These are phyloP conservation scores for Punica granatum DNA, from an alignment of 345 rosid species.

Conservation along the genomic window DNA sequence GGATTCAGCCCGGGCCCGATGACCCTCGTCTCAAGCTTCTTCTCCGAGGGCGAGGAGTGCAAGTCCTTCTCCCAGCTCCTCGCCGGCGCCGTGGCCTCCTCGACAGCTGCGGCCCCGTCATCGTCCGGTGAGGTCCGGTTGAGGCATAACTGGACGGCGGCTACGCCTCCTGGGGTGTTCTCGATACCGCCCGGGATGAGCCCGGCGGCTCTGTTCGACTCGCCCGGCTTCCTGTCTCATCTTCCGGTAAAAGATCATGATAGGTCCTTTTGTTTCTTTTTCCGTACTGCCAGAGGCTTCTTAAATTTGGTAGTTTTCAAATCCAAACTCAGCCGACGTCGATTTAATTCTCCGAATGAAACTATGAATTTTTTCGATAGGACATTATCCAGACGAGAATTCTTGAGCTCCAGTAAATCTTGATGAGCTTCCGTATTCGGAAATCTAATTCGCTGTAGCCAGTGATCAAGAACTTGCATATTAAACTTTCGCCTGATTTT, in stretches of 20 bases:
- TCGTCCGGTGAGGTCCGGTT: constrained; percentile 27
- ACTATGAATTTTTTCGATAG: too few species aligned
- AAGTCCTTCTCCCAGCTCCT: constrained; percentile 74
- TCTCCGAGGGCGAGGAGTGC: constrained; percentile 59
- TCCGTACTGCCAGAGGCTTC: too few species aligned
- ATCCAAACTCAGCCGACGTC: too few species aligned
- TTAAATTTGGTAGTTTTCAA: too few species aligned
- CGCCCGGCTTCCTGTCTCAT: constrained; percentile 55
- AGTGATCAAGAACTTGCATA: too few species aligned
- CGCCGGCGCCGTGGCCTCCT: constrained; percentile 74
- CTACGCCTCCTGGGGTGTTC: constrained; percentile 42
- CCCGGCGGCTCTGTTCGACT: constrained; percentile 48
- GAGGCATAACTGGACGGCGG: constrained; percentile 32
- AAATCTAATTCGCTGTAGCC: too few species aligned
- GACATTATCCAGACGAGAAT: too few species aligned
- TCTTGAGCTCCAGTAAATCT: neutral
- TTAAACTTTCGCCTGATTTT: too few species aligned
- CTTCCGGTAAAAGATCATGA: constrained; percentile 34
- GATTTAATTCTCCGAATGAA: too few species aligned
- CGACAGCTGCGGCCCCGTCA: constrained; percentile 21
- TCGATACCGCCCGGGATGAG: constrained; percentile 40
- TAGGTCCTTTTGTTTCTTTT: too few species aligned
- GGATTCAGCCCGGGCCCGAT: constrained; percentile 89
- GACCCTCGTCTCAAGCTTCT: constrained; percentile 64
- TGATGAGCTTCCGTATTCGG: neutral